These are phyloP conservation scores for Macrocybe gigantea DNA, from an alignment of 768 basidiomycete species.

Conservation along the genomic window DNA sequence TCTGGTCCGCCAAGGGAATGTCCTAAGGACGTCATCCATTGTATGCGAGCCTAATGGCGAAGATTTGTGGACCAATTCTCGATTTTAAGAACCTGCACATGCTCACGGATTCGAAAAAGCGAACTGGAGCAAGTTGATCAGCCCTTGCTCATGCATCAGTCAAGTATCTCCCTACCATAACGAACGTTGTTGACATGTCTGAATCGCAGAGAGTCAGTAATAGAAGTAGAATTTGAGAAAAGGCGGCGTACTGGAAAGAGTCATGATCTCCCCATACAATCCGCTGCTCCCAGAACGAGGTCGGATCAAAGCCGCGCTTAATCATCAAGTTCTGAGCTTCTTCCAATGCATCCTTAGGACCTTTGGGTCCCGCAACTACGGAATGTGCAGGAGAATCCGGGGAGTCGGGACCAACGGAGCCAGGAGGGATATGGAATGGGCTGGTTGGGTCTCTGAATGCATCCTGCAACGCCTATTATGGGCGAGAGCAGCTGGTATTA, in stretches of 20 bases:
- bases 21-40: conserved; percentile 58
- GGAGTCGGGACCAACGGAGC: conserved; percentile 51
- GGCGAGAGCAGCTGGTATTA: conserved; percentile 4
- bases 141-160: background rate
- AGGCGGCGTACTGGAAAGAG: conserved; percentile 57
- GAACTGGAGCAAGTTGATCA: conserved; percentile 30
- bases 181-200: conserved; percentile 80
- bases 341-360: conserved; percentile 15
- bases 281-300: conserved; percentile 71
- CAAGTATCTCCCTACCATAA: conserved; percentile 43
- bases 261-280: conserved; percentile 82
- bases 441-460: conserved; percentile 59
- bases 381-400: conserved; percentile 38
- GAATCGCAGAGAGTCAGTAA: conserved; percentile 1
- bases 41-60: conserved; percentile 52
- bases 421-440: conserved; percentile 60
- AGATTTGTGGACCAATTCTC: background rate
- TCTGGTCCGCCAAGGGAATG: conserved; percentile 52
- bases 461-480: conserved; percentile 47
- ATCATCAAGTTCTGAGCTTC: conserved; percentile 38
- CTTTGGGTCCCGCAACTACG: conserved; percentile 5
- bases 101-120: conserved; percentile 66
- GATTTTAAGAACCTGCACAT: background rate
- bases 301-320: conserved; percentile 47
- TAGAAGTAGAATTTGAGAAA: background rate